Evolutionary conservation across 495 filamentous ascomycete genomes (phyloP).

Genomic region (Emericellopsis terricola): DNA sequence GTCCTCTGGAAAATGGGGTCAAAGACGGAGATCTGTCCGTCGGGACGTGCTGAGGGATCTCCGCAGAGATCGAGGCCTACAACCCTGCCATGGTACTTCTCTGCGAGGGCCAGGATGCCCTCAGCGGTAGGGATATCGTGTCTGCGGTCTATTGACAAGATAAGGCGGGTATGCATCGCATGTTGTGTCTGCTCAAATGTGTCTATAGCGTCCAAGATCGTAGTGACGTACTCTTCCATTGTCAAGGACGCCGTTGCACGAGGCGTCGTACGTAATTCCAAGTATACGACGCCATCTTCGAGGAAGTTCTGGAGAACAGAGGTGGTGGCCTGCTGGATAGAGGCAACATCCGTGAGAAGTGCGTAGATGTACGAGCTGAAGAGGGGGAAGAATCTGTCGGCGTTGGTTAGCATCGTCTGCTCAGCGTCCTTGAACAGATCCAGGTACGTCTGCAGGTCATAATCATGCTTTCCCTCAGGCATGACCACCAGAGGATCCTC

Average conservation of each 20-base stretch:
- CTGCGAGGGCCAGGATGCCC: slow-evolving; percentile 44
- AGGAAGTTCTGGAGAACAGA: slow-evolving; percentile 55
- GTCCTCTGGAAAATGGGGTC: slow-evolving; percentile 37
- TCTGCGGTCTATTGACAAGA: slow-evolving; percentile 59
- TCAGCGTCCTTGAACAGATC: slow-evolving; percentile 30
- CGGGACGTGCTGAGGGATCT: slow-evolving; percentile 34
- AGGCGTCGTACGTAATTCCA: slow-evolving; percentile 71
- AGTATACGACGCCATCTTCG: slow-evolving; percentile 55
- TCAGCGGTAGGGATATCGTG: slow-evolving; percentile 36
- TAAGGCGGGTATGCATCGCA: slow-evolving; percentile 39
- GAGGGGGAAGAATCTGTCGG: slow-evolving; percentile 47
- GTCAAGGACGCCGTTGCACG: slow-evolving; percentile 39
- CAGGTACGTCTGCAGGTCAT: slow-evolving; percentile 48
- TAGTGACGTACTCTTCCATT: slow-evolving; percentile 43
- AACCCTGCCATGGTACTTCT: slow-evolving; percentile 32
- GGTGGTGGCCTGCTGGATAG: slow-evolving; percentile 42
- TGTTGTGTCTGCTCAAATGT: slow-evolving; percentile 18
- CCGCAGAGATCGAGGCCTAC: slow-evolving; percentile 73
- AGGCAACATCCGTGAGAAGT: slow-evolving; percentile 39
- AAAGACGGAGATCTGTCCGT: slow-evolving; percentile 37
- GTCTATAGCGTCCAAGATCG: slow-evolving; percentile 40
- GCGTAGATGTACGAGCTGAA: slow-evolving; percentile 67
- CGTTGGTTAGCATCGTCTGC: slow-evolving; percentile 32
- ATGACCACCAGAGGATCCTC: slow-evolving; percentile 55
- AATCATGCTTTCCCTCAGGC: slow-evolving; percentile 49